Evolutionary conservation across 305 asterid genomes (phyloP).

Genomic region (Fraxinus nigra): DNA sequence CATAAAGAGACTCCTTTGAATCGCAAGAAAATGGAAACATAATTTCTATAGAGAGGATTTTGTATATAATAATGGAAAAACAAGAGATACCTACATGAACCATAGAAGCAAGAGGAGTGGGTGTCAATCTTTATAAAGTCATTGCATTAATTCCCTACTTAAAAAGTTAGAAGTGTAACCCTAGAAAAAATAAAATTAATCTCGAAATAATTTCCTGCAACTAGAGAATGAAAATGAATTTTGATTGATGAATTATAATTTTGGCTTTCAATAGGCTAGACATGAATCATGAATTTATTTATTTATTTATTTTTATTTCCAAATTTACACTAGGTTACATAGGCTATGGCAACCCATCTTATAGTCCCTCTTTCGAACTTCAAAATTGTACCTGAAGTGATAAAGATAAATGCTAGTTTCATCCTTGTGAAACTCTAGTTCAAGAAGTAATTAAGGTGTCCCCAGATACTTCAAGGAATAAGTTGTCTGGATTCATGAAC

Average conservation of each 20-base stretch:
- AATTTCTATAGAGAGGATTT: background rate
- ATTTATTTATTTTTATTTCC: background rate
- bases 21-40: background rate
- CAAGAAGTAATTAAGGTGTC: background rate
- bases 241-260: background rate
- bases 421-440: background rate
- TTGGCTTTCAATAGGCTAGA: background rate
- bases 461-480: background rate
- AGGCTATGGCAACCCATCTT: background rate
- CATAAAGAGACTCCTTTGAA: background rate
- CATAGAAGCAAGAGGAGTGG: background rate
- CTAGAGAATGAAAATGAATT: background rate
- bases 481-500: background rate
- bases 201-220: background rate
- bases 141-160: background rate
- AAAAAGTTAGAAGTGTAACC: background rate
- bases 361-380: background rate
- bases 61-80: background rate
- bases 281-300: background rate
- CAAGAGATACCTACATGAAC: background rate
- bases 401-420: background rate
- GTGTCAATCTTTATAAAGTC: background rate
- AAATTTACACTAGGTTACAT: background rate
- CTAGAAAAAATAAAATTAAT: background rate
- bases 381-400: background rate